phyloP scores from a whole-genome alignment of 2,329 filamentous ascomycete species.

The Didymellaceae sp. region DNA sequence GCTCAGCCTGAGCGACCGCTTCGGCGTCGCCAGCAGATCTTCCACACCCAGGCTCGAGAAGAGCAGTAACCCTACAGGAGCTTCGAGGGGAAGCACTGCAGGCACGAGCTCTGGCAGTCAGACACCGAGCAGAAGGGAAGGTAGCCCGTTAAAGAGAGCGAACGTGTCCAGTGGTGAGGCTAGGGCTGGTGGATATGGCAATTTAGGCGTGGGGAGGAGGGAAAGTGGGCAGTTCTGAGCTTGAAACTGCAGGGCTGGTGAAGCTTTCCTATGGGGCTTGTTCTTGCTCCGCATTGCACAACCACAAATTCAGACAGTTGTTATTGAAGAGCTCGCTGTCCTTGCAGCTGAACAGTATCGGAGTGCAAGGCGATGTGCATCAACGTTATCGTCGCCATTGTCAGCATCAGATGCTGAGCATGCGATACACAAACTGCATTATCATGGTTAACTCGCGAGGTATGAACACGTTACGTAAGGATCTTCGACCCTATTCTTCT shows the following conservation, averaged over 20 bases:
- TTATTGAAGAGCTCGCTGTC: too few relatives aligned
- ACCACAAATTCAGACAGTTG: not conserved
- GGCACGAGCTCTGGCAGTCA: constrained; percentile 6
- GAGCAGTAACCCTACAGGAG: constrained; percentile 18
- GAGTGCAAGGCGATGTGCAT: too few relatives aligned
- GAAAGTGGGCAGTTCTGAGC: constrained; percentile 36
- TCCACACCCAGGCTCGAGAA: constrained; percentile 15
- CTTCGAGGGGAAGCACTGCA: constrained; percentile 28
- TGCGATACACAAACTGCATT: too few relatives aligned
- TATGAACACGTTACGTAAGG: too few relatives aligned
- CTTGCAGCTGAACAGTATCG: too few relatives aligned
- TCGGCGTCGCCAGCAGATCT: constrained; percentile 10
- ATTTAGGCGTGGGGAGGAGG: constrained; percentile 33
- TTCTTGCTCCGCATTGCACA: too few relatives aligned
- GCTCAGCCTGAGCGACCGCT: constrained; percentile 13
- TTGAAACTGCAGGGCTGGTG: not conserved
- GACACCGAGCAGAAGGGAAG: constrained; percentile 43
- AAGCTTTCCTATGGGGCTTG: too few relatives aligned
- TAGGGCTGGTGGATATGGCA: constrained; percentile 31
- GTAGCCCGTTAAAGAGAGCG: constrained; percentile 54
- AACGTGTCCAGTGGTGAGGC: constrained; percentile 41
- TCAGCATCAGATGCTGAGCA: too few relatives aligned
- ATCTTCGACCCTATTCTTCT: too few relatives aligned
- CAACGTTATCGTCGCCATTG: too few relatives aligned
- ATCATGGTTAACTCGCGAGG: too few relatives aligned